These are phyloP conservation scores for Arthrocladium fulminans DNA, from an alignment of 2,329 filamentous ascomycete genomes.

Conservation along the genomic window DNA sequence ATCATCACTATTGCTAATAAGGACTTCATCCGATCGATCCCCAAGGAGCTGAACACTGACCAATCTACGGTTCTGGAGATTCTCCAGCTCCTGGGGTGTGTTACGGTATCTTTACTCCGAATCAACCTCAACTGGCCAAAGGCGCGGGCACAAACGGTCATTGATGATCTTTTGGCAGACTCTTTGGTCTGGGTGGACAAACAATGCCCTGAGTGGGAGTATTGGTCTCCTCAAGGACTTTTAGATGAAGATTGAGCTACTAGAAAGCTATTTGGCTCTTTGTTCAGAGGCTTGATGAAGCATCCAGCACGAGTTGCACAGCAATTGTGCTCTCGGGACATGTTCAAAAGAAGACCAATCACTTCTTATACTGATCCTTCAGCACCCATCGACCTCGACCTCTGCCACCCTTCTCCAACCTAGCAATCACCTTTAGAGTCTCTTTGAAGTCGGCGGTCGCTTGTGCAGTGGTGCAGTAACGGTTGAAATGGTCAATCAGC, in stretches of 20 bases:
- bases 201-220: constrained; percentile 75
- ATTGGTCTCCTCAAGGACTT: constrained; percentile 57
- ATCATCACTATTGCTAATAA: constrained; percentile 75
- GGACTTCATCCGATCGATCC: constrained; percentile 82
- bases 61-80: constrained; percentile 88
- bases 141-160: constrained; percentile 74
- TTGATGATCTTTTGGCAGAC: constrained; percentile 81
- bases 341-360: constrained; percentile 2
- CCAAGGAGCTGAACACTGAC: constrained; percentile 89
- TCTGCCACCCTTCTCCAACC: constrained; percentile 50
- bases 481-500: constrained; percentile 83
- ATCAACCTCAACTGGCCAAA: constrained; percentile 78
- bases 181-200: constrained; percentile 91
- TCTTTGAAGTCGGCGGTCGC: constrained; percentile 72
- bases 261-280: no score
- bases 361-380: constrained; percentile 45
- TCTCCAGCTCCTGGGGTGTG: constrained; percentile 79
- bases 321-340: no score
- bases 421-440: constrained; percentile 68
- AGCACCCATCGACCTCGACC: constrained; percentile 49
- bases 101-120: constrained; percentile 81
- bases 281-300: no score
- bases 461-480: constrained; percentile 59
- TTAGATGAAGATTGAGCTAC: constrained; percentile 32
- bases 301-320: no score